Evolutionary conservation across 495 filamentous ascomycete species (phyloP).

Genomic region (Barbatosphaeria neglecta): DNA sequence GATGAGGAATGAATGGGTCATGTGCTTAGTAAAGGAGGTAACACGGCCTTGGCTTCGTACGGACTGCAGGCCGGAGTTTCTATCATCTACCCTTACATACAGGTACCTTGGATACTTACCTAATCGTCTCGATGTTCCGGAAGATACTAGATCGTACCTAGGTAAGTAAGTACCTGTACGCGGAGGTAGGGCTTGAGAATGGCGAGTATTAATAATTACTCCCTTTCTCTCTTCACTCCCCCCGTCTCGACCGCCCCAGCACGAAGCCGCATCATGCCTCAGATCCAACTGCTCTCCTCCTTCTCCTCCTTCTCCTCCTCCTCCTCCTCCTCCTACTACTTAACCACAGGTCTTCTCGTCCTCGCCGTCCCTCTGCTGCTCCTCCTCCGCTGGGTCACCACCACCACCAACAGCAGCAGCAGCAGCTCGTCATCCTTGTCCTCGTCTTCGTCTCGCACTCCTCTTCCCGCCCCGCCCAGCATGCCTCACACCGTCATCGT

Average conservation of each 20-base stretch:
- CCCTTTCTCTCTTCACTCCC: not conserved
- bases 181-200: not conserved
- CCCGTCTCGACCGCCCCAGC: not conserved
- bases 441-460: no score
- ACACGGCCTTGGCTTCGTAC: no score
- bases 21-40: no score
- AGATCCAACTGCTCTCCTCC: not conserved
- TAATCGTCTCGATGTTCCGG: no score
- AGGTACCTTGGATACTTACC: no score
- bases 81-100: no score
- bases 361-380: not conserved
- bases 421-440: no score
- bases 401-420: no score
- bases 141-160: not conserved
- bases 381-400: conserved; percentile 3
- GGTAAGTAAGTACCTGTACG: not conserved
- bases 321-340: conserved; percentile 1
- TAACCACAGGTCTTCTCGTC: not conserved
- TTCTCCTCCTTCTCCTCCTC: not conserved
- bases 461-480: not conserved
- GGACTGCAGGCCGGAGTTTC: no score
- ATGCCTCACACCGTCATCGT: conserved; percentile 47
- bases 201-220: not conserved
- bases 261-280: not conserved
- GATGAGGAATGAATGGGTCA: no score